phyloP scores from a whole-genome alignment of 2,329 filamentous ascomycete genomes.

The Chrysoporthe cubensis region DNA sequence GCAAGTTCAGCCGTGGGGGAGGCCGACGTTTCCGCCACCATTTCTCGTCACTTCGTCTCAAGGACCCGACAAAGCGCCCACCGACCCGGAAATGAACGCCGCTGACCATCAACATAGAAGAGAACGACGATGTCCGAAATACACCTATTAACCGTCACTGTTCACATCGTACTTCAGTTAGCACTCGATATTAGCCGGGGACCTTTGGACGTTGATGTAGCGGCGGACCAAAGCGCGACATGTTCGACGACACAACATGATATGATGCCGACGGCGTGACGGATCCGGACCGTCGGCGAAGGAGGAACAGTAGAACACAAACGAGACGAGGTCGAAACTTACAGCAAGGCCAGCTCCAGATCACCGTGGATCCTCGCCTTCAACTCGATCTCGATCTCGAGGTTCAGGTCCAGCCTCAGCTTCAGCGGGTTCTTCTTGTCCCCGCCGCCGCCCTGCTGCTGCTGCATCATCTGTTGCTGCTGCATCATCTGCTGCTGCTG shows the following conservation, averaged over 20 bases:
- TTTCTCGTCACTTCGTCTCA: constrained; percentile 25
- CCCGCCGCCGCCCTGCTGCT: constrained; percentile 41
- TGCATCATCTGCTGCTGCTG: constrained; percentile 36
- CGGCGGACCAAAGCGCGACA: not conserved
- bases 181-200: constrained; percentile 27
- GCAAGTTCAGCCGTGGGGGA: not conserved
- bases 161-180: constrained; percentile 28
- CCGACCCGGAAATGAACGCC: constrained; percentile 11
- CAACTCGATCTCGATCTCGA: constrained; percentile 79
- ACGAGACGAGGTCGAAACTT: constrained; percentile 36
- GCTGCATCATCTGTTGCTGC: constrained; percentile 36
- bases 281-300: not conserved
- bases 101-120: not conserved
- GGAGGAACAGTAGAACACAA: not conserved
- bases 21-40: constrained; percentile 8
- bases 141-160: constrained; percentile 24
- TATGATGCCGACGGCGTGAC: constrained; percentile 3
- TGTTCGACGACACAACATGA: not conserved
- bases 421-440: constrained; percentile 65
- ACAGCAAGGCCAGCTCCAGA: constrained; percentile 74
- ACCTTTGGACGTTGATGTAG: constrained; percentile 4
- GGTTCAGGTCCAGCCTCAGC: constrained; percentile 72
- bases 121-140: not conserved
- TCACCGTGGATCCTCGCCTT: constrained; percentile 82
- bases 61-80: not conserved